Evolutionary conservation across 805 yeast species (phyloP), one percentile per base, ranked within the genome.

Genomic region (Sugiyamaella floridensis): DNA sequence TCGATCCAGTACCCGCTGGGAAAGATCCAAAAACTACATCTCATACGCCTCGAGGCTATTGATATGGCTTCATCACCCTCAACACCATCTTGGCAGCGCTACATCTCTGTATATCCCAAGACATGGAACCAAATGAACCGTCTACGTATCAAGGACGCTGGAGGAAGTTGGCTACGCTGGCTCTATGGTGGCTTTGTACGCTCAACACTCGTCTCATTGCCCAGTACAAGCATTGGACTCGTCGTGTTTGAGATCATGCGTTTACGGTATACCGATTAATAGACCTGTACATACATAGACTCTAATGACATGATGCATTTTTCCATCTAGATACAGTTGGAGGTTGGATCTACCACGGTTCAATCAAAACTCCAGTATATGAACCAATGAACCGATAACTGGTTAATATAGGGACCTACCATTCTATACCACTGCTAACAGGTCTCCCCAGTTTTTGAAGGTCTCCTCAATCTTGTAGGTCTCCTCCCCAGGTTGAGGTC

Each of bases 211-310:
- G 77, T 88, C 0, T 81, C 86, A 1, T 79, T 90, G 44, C 98
- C 98, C 0, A 88, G 96, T 1, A 87, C 97, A 0, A 85, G 95
- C 43, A 79, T 89, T 43, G 97, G 96, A 0, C 72, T 92, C 40
- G 71, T 92, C 47, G 88, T 88, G 14, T 81, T 92, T 67, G 97
- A 92, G 67, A 83, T 87, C 18, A 76, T 87, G 76, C 74, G 97
- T 64, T 34, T 55, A 8, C 50, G 58, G 40, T 60, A 57, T 44
- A 5, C 37, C 12, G 37, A 32, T 4, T 10, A 3, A 5, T 32
- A 32, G 37, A 32, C 37, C 37, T 14, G 37, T 10, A 32, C 37
- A 32, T 32, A 22, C 6, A 22, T 22, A 22, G 26, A 22, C 26
- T 22, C 26, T 22, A 22, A 22, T 22, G 26, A 22, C 26, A 22